A percentile compares a stretch with the other conserved stretches of the same genome.
Conservation (phyloP, 2,329 filamentous ascomycete species). For the Periconia sp. region DNA sequence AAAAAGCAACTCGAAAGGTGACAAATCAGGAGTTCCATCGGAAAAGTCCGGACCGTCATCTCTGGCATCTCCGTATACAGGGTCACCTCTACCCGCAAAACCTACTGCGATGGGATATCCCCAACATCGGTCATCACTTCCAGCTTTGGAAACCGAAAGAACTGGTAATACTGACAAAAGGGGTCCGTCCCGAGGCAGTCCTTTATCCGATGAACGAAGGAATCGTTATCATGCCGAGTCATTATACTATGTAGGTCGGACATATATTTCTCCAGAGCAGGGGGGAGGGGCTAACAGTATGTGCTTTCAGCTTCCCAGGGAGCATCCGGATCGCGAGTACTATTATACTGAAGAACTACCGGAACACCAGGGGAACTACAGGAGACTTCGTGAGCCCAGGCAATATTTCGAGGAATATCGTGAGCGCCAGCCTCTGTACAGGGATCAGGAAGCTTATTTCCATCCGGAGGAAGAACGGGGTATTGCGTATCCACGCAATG, state of each 20-base stretch:
- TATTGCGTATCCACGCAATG: slow-evolving; percentile 30
- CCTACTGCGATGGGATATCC: slow-evolving; percentile 53
- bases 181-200: slow-evolving; percentile 25
- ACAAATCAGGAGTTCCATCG: slow-evolving; percentile 17
- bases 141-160: slow-evolving; percentile 16
- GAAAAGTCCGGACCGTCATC: slow-evolving; percentile 25
- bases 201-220: slow-evolving; percentile 26
- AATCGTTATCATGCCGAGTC: slow-evolving; percentile 33
- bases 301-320: slow-evolving; percentile 26
- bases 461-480: slow-evolving; percentile 25
- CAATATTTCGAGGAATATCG: slow-evolving; percentile 30
- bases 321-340: slow-evolving; percentile 32
- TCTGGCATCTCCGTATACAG: slow-evolving; percentile 24
- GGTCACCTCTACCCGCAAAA: slow-evolving; percentile 36
- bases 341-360: slow-evolving; percentile 28
- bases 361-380: slow-evolving; percentile 31
- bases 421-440: slow-evolving; percentile 33
- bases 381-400: slow-evolving; percentile 27
- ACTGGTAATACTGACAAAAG: slow-evolving; percentile 19
- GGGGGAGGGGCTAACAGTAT: slow-evolving; percentile 17
- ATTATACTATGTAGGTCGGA: slow-evolving; percentile 38
- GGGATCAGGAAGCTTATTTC: slow-evolving; percentile 30
- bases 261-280: slow-evolving; percentile 3
- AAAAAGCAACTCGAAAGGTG: slow-evolving; percentile 25
- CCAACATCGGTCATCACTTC: slow-evolving; percentile 44